phyloP scores from a whole-genome alignment of 225 moss, liverwort and hornwort genomes.

The Pleurozium schreberi region DNA sequence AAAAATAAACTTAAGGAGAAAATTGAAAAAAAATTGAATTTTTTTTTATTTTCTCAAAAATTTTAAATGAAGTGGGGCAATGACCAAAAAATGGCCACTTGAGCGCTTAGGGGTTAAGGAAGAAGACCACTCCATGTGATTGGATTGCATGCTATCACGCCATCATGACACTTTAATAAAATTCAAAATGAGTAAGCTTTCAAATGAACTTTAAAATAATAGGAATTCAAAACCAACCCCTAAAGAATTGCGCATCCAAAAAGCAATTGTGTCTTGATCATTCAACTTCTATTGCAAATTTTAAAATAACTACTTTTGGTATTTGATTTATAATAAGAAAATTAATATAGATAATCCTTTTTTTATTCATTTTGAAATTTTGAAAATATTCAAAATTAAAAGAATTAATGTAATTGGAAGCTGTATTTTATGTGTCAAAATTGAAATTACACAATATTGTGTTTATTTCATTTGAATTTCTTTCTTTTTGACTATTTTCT shows the following conservation, averaged over 20 bases:
- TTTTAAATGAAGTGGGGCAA: too few relatives aligned
- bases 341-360: not conserved
- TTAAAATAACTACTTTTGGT: not conserved
- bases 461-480: too few relatives aligned
- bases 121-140: not conserved
- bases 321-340: not conserved
- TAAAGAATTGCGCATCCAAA: not conserved
- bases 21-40: too few relatives aligned
- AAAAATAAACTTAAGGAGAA: too few relatives aligned
- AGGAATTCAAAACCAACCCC: accelerated
- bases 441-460: not conserved
- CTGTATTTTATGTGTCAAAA: not conserved
- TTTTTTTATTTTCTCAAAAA: too few relatives aligned
- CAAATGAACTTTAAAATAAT: not conserved
- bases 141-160: not conserved
- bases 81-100: too few relatives aligned
- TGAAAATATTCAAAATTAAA: not conserved
- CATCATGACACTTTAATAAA: not conserved
- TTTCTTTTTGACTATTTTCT: not conserved
- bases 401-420: not conserved
- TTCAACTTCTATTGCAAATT: not conserved
- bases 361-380: not conserved
- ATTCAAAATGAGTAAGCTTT: not conserved
- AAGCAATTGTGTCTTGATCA: not conserved
- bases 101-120: too few relatives aligned